These are phyloP conservation scores for Naganishia kalamii DNA, from an alignment of 768 basidiomycete genomes.

Conservation along the genomic window DNA sequence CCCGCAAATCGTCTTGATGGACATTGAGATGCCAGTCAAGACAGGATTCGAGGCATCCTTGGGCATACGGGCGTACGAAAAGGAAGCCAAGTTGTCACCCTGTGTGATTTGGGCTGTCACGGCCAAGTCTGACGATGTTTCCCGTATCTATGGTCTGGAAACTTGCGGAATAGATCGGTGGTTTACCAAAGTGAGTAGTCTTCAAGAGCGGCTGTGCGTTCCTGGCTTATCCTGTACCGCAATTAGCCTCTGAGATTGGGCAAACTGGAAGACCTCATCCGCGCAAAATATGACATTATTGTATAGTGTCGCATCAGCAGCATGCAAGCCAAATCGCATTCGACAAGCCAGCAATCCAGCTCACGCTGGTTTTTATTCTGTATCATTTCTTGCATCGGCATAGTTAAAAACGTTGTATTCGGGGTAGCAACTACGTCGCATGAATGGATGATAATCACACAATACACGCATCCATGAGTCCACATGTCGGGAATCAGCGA, in stretches of 20 bases:
- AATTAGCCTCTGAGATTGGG: background rate
- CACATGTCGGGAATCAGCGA: too few species aligned
- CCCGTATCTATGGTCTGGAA: background rate
- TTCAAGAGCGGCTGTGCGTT: too few species aligned
- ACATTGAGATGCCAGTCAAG: slow-evolving; percentile 45
- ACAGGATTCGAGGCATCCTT: slow-evolving; percentile 40
- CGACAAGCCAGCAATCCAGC: background rate
- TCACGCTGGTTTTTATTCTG: too few species aligned
- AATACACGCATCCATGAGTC: too few species aligned
- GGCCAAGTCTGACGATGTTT: slow-evolving; percentile 24
- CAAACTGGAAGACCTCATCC: slow-evolving; percentile 4
- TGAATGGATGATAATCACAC: slow-evolving; percentile 1
- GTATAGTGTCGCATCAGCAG: background rate
- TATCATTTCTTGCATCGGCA: background rate
- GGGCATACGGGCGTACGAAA: slow-evolving; percentile 38
- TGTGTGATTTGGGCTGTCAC: slow-evolving; percentile 40
- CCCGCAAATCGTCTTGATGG: slow-evolving; percentile 31
- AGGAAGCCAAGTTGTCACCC: slow-evolving; percentile 11
- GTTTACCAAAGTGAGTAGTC: slow-evolving; percentile 9
- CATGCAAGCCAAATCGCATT: too few species aligned
- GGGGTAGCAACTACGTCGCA: background rate
- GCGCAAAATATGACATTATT: slow-evolving; percentile 2
- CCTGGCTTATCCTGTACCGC: too few species aligned
- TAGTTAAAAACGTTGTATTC: background rate
- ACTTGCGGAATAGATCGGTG: slow-evolving; percentile 3